Evolutionary conservation across 129 eudicot species (phyloP).

Genomic region (Chrysanthemum seticuspe): DNA sequence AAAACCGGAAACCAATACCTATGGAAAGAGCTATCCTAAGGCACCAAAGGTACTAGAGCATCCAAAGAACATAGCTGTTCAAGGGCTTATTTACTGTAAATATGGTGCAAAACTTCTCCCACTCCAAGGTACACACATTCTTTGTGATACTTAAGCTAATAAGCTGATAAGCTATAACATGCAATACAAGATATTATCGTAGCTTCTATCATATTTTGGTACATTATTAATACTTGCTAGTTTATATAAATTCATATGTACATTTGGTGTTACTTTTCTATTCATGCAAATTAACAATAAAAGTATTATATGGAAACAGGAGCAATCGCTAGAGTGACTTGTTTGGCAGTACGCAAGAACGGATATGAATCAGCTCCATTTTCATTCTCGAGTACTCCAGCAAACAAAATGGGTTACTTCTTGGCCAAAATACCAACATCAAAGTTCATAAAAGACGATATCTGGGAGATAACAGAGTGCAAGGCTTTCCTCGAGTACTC

Average conservation of each 20-base stretch:
- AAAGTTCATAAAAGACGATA: slow-evolving; percentile 25
- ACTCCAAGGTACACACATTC: neutral
- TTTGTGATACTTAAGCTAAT: neutral
- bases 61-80: slow-evolving; percentile 42
- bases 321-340: too few relatives aligned
- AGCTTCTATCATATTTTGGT: too few relatives aligned
- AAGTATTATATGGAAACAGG: too few relatives aligned
- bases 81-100: slow-evolving; percentile 62
- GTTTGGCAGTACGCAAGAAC: slow-evolving; percentile 44
- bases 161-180: too few relatives aligned
- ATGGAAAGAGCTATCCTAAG: slow-evolving; percentile 6
- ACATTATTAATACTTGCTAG: too few relatives aligned
- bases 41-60: slow-evolving; percentile 26
- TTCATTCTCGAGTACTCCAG: slow-evolving; percentile 41
- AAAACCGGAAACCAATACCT: too few relatives aligned
- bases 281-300: neutral
- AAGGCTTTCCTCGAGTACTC: slow-evolving; percentile 54
- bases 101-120: slow-evolving; percentile 39
- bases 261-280: too few relatives aligned
- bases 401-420: slow-evolving; percentile 61
- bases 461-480: slow-evolving; percentile 44
- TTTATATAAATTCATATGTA: neutral
- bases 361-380: slow-evolving; percentile 60
- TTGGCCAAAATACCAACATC: slow-evolving; percentile 34
- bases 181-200: too few relatives aligned